Conservation (phyloP, 2,329 filamentous ascomycete species). For the Coniochaeta sp. region DNA sequence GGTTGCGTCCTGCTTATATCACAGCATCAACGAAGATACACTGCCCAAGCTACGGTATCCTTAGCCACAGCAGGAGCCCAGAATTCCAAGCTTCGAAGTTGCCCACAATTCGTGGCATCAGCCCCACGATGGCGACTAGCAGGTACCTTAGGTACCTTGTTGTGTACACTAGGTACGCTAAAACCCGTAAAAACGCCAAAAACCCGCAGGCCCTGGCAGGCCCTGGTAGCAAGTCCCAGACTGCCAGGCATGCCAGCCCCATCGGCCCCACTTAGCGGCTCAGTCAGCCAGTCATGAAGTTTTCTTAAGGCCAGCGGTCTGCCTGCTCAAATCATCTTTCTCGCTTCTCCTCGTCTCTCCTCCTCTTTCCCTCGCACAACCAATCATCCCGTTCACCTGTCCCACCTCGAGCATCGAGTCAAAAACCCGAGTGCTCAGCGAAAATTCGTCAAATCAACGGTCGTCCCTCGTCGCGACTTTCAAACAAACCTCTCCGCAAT, state of each 20-base stretch:
- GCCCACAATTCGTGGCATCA: neutral
- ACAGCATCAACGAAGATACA: too few relatives aligned
- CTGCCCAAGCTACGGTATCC: too few relatives aligned
- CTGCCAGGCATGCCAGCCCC: neutral
- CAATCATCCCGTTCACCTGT: conserved; percentile 36
- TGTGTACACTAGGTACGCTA: too few relatives aligned
- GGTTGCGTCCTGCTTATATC: too few relatives aligned
- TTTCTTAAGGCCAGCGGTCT: conserved; percentile 31
- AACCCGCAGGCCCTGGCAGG: neutral
- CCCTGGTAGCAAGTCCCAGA: too few relatives aligned
- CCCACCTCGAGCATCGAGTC: conserved; percentile 19
- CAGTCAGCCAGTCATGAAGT: conserved; percentile 43
- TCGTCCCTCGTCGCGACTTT: conserved; percentile 11
- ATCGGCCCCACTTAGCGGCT: conserved; percentile 27
- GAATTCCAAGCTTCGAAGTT: neutral
- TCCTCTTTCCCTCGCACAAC: conserved; percentile 36
- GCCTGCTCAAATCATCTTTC: conserved; percentile 43
- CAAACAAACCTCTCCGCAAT: conserved; percentile 12
- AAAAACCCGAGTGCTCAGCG: neutral
- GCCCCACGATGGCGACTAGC: neutral
- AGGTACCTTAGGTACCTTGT: too few relatives aligned
- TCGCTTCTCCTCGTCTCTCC: conserved; percentile 33
- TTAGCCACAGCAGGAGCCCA: too few relatives aligned
- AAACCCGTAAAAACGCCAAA: neutral
- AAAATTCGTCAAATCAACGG: conserved; percentile 23